phyloP scores from a whole-genome alignment of 106 monocot genomes.

The Acanthochlamys bracteata region DNA sequence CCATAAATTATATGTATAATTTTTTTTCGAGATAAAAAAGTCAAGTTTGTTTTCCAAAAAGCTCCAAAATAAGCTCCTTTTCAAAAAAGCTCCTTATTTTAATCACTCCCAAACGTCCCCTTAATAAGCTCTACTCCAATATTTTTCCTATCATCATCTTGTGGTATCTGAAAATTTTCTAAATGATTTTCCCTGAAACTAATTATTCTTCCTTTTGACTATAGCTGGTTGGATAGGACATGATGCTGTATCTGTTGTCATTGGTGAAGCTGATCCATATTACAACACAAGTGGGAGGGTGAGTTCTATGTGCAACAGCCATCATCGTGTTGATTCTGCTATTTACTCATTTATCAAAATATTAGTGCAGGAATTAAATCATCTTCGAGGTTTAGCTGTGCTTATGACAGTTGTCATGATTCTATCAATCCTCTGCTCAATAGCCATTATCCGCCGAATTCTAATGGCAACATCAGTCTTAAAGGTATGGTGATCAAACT shows the following conservation, averaged over 20 bases:
- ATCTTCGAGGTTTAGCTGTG: constrained; percentile 71
- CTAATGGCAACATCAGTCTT: constrained; percentile 95
- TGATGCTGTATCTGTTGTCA: constrained; percentile 91
- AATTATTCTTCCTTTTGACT: neutral
- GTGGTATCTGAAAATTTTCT: too few species aligned
- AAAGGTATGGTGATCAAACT: constrained; percentile 43
- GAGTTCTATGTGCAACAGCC: constrained; percentile 11
- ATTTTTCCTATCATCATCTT: too few species aligned
- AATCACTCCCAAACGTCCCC: too few species aligned
- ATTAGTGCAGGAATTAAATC: constrained; percentile 68
- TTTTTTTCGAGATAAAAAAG: too few species aligned
- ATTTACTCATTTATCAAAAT: neutral
- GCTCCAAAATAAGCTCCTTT: too few species aligned
- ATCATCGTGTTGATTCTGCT: too few species aligned
- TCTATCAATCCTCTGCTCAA: constrained; percentile 70
- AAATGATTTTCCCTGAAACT: too few species aligned
- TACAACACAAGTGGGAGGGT: constrained; percentile 68
- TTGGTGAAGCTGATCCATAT: constrained; percentile 88
- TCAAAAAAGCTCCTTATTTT: too few species aligned
- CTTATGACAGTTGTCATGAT: constrained; percentile 96
- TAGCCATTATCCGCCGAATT: constrained; percentile 88
- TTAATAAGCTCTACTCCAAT: too few species aligned
- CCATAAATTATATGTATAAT: too few species aligned
- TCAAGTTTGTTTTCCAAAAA: too few species aligned
- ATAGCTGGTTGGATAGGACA: constrained; percentile 98